Percentiles rank a stretch among this genome's conserved stretches.
Evolutionary conservation across 495 filamentous ascomycete genomes (phyloP).

Genomic region (Bathelium albidoporum): DNA sequence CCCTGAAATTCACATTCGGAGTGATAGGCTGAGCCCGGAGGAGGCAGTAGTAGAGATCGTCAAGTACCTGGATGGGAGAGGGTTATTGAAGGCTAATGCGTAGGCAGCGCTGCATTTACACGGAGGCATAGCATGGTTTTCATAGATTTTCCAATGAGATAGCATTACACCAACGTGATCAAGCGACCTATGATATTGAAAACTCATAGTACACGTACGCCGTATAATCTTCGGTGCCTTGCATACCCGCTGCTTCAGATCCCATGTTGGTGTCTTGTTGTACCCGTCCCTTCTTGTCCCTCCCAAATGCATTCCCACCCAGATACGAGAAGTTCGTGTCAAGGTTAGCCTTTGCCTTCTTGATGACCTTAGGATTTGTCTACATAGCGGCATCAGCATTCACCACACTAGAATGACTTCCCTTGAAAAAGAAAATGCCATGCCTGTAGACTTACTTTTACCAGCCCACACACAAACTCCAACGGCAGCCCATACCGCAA

Average conservation of each 20-base stretch:
- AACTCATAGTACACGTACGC: conserved; percentile 97
- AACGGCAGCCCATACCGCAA: conserved; percentile 85
- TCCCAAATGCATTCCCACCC: conserved; percentile 85
- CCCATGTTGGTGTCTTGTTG: conserved; percentile 71
- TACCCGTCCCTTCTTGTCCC: conserved; percentile 86
- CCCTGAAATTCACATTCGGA: conserved; percentile 77
- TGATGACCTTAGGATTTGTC: conserved; percentile 71
- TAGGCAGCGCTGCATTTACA: neutral
- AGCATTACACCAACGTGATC: neutral
- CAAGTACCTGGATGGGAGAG: conserved; percentile 59
- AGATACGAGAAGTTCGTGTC: conserved; percentile 84
- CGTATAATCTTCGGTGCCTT: conserved; percentile 68
- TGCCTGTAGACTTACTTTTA: conserved; percentile 72
- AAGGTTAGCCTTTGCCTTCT: conserved; percentile 70
- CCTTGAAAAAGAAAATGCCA: too few relatives aligned
- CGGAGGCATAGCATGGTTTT: neutral
- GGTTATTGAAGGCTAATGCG: conserved; percentile 41
- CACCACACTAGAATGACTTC: neutral
- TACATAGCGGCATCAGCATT: conserved; percentile 28
- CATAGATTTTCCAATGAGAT: neutral
- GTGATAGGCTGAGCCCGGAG: conserved; percentile 64
- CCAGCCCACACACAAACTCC: conserved; percentile 71
- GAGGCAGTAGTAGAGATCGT: conserved; percentile 79
- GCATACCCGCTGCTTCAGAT: conserved; percentile 68
- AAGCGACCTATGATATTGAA: conserved; percentile 44